Percentiles rank a stretch among this genome's conserved stretches.
These are phyloP conservation scores for Carex kokanica DNA, from an alignment of 176 grass and related monocot species.

Conservation along the genomic window DNA sequence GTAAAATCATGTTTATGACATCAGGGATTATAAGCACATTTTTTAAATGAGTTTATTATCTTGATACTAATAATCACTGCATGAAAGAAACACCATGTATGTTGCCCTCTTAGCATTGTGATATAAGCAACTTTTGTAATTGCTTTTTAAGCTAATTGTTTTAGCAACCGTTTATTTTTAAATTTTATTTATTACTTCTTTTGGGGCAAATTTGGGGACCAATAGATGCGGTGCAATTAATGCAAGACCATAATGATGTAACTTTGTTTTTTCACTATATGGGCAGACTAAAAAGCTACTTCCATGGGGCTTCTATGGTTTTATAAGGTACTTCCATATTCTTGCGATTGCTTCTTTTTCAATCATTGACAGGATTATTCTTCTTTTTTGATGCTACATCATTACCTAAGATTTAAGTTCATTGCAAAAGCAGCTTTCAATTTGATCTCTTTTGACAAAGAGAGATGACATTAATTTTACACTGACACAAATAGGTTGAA, in stretches of 20 bases:
- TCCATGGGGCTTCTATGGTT: conserved; percentile 56
- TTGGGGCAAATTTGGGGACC: neutral
- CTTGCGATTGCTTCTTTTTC: neutral
- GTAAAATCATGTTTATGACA: neutral
- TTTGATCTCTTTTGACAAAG: conserved; percentile 9
- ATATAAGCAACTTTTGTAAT: neutral
- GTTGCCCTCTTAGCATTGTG: neutral
- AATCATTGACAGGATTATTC: neutral
- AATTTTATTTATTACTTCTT: neutral
- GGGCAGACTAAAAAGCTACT: conserved; percentile 71
- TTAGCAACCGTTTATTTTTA: neutral
- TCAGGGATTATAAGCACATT: neutral
- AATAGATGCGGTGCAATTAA: neutral
- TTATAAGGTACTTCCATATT: conserved; percentile 45
- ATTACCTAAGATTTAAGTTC: neutral
- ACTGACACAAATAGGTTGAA: neutral
- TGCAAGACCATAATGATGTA: neutral
- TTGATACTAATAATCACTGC: neutral
- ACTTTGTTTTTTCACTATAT: conserved; percentile 22
- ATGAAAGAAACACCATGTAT: neutral
- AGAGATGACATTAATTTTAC: neutral
- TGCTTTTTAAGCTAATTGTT: neutral
- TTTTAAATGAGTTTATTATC: neutral
- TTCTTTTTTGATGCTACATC: neutral
- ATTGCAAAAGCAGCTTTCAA: neutral